Conservation (phyloP, 169 alveolate species). For the Plasmodium cynomolgi region DNA sequence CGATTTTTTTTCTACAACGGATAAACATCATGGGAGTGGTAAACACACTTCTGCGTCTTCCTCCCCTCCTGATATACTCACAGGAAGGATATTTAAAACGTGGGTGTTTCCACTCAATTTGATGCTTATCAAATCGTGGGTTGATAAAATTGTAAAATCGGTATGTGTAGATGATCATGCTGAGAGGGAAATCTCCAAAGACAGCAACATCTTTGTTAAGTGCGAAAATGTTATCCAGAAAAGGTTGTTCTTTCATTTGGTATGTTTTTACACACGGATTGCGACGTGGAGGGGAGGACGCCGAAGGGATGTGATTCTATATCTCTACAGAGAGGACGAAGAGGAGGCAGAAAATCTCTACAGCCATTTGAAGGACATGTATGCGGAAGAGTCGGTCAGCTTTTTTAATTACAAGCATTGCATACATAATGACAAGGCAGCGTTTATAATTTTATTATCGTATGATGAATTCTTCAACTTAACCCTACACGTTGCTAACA, state of each 20-base stretch:
- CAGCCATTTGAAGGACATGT: conserved; percentile 26
- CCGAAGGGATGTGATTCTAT: conserved; percentile 2
- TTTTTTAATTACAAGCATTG: conserved; percentile 50
- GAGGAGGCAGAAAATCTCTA: conserved; percentile 40
- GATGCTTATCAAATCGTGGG: conserved; percentile 11
- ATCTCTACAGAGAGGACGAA: conserved; percentile 30
- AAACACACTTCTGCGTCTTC: not conserved
- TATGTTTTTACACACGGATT: conserved; percentile 14
- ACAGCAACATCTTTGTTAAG: conserved; percentile 29
- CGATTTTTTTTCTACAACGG: not conserved
- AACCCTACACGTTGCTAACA: not conserved
- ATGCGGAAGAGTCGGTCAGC: conserved; percentile 8
- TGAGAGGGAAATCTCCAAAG: not conserved
- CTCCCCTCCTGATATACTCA: not conserved
- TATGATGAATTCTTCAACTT: conserved; percentile 49
- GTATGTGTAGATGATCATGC: not conserved
- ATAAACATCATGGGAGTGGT: not conserved
- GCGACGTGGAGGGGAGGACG: not conserved
- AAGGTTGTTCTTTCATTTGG: conserved; percentile 56
- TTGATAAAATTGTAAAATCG: not conserved
- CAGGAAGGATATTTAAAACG: not conserved
- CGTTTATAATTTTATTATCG: conserved; percentile 37
- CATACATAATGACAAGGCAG: conserved; percentile 37
- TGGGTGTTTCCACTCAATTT: conserved; percentile 10
- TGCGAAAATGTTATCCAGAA: conserved; percentile 22